Evolutionary conservation across 441 rosid species (phyloP).

Genomic region (Omphalea diandra): DNA sequence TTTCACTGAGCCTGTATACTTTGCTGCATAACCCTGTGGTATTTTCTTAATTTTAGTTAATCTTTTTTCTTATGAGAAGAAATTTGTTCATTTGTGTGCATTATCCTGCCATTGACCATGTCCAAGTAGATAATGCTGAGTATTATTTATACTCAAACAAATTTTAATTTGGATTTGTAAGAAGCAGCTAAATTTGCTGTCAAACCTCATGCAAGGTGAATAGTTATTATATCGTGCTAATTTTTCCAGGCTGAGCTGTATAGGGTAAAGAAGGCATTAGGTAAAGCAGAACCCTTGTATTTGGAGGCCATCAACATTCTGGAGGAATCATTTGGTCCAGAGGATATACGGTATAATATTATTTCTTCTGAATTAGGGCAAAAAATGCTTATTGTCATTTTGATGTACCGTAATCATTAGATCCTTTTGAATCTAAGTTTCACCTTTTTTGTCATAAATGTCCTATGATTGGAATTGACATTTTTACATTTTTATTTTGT

Average conservation of each 20-base stretch:
- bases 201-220: constrained; percentile 6
- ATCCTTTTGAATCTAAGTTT: background rate
- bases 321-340: constrained; percentile 79
- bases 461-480: background rate
- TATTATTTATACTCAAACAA: constrained; percentile 1
- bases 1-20: background rate
- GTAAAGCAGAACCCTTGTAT: constrained; percentile 90
- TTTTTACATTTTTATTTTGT: background rate
- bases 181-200: constrained; percentile 6
- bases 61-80: background rate
- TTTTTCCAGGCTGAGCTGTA: constrained; percentile 80
- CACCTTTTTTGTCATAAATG: too few relatives aligned
- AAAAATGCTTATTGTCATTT: background rate
- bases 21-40: background rate
- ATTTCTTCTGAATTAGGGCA: constrained; percentile 21
- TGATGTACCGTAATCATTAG: background rate
- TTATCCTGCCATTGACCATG: background rate
- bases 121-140: background rate
- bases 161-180: background rate
- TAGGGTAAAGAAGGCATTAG: constrained; percentile 72
- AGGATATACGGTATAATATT: constrained; percentile 76
- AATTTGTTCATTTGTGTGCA: background rate
- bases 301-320: constrained; percentile 73
- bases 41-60: background rate
- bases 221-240: constrained; percentile 19